These are phyloP conservation scores for Dentipellis sp. DNA, from an alignment of 768 basidiomycete species.

Conservation along the genomic window DNA sequence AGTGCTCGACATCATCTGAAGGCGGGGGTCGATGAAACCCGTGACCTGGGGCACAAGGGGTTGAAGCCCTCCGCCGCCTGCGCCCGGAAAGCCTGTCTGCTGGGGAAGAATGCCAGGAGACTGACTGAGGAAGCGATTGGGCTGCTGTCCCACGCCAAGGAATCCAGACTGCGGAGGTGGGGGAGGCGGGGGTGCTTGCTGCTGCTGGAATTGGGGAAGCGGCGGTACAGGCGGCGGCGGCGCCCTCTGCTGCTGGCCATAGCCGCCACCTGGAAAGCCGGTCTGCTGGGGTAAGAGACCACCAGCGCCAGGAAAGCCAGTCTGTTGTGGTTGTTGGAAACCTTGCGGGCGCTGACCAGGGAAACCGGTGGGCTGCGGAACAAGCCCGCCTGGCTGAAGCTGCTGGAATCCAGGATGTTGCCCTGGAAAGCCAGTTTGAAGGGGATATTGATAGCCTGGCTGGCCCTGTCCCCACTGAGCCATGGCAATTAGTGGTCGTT, in stretches of 20 bases:
- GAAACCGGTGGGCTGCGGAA: constrained; percentile 56
- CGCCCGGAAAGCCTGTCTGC: constrained; percentile 48
- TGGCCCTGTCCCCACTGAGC: constrained; percentile 70
- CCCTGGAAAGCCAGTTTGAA: constrained; percentile 57
- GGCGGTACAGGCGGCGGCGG: constrained; percentile 19
- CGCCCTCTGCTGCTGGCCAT: constrained; percentile 28
- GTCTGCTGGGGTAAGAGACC: constrained; percentile 49
- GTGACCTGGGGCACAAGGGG: constrained; percentile 67
- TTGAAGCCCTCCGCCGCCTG: constrained; percentile 19
- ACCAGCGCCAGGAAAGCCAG: constrained; percentile 32
- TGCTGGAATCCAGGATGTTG: constrained; percentile 37
- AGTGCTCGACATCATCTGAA: constrained; percentile 83
- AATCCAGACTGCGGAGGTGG: constrained; percentile 55
- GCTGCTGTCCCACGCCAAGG: constrained; percentile 32
- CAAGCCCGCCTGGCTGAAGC: constrained; percentile 36
- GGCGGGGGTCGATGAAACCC: constrained; percentile 73
- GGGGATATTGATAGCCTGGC: constrained; percentile 62
- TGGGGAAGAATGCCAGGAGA: constrained; percentile 50
- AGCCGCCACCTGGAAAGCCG: constrained; percentile 33
- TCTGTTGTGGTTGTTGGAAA: constrained; percentile 55
- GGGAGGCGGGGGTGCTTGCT: constrained; percentile 44
- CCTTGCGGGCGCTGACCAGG: constrained; percentile 26
- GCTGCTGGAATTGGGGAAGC: constrained; percentile 26
- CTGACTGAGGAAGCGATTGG: constrained; percentile 42
- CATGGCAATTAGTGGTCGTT: constrained; percentile 34